Percentiles rank a stretch among this genome's conserved stretches.
Evolutionary conservation across 164 flowering plant genomes (phyloP).

Genomic region (Nelumbo lutea): DNA sequence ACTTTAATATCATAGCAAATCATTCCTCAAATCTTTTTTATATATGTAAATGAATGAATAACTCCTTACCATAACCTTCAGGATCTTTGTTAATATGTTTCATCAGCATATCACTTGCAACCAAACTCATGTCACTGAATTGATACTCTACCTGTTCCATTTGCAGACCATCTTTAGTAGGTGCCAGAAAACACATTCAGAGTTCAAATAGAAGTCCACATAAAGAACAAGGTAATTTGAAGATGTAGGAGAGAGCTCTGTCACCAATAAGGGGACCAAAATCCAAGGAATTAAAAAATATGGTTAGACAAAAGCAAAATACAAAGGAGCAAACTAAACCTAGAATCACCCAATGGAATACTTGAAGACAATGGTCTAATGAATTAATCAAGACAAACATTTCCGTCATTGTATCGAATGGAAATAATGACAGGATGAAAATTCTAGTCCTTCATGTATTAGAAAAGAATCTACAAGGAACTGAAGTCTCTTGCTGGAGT

Average conservation of each 20-base stretch:
- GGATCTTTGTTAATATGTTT: constrained; percentile 82
- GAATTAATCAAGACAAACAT: no score
- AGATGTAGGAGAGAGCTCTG: not conserved
- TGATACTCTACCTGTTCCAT: constrained; percentile 73
- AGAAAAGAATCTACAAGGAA: not conserved
- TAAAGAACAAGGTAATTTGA: not conserved
- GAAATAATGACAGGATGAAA: not conserved
- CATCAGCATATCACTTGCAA: constrained; percentile 67
- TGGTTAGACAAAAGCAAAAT: no score
- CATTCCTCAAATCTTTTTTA: no score
- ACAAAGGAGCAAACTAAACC: no score
- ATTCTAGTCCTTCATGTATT: not conserved
- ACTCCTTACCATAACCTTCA: constrained; percentile 78
- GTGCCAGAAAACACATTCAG: no score
- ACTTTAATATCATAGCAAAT: no score
- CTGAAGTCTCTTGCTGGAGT: no score
- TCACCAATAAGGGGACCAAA: not conserved
- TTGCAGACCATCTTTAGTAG: no score
- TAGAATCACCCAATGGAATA: no score
- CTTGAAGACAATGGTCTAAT: not conserved
- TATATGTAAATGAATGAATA: not conserved
- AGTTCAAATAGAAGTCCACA: no score
- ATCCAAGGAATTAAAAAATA: not conserved
- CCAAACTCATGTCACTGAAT: constrained; percentile 83
- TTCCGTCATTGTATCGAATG: no score